Percentiles rank a stretch among this genome's conserved stretches.
phyloP scores from a whole-genome alignment of 257 asterid species.

The Thymus mandschuricus region DNA sequence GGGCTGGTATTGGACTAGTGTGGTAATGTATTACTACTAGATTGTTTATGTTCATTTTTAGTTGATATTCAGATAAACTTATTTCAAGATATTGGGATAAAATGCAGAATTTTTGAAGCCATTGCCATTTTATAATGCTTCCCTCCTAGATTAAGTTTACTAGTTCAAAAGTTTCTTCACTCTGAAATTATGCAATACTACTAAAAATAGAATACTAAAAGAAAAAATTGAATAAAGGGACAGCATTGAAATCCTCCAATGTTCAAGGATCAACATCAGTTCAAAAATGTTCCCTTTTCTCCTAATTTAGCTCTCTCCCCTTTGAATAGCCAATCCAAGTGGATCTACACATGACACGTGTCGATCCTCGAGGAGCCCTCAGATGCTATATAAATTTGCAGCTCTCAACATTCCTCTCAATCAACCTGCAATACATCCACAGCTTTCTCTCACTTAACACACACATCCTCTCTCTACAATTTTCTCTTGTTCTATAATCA shows the following conservation, averaged over 20 bases:
- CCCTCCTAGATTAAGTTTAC: background rate
- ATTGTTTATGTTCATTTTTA: background rate
- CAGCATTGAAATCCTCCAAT: background rate
- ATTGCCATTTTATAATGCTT: background rate
- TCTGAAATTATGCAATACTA: too few species aligned
- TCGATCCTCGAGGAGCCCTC: background rate
- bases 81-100: background rate
- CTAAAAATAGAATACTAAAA: too few species aligned
- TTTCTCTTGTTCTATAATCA: background rate
- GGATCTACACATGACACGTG: background rate
- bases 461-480: background rate
- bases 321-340: constrained; percentile 18
- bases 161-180: too few species aligned
- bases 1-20: background rate
- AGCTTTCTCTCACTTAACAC: constrained; percentile 4
- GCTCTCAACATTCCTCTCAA: background rate
- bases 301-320: constrained; percentile 1
- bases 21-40: background rate
- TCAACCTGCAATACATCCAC: background rate
- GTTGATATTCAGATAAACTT: background rate
- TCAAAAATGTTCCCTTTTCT: background rate
- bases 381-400: constrained; percentile 27
- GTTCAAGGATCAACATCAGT: constrained; percentile 28
- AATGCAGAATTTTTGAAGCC: background rate
- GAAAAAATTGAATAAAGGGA: background rate